Percentiles rank a stretch among this genome's conserved stretches.
phyloP scores from a whole-genome alignment of 495 filamentous ascomycete genomes.

The Cairneyella variabilis region DNA sequence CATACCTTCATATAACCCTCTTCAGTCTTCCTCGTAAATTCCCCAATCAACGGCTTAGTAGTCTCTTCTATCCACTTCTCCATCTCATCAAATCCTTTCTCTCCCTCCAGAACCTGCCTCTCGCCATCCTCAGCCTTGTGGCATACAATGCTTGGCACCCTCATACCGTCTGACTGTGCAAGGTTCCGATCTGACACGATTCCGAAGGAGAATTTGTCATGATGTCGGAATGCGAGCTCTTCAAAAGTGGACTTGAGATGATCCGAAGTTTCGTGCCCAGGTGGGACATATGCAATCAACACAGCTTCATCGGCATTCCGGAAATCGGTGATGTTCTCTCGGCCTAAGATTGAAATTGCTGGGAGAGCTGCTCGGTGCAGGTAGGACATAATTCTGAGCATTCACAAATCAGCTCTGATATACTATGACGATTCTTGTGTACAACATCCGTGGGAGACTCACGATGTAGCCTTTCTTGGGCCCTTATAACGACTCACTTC shows the following conservation, averaged over 20 bases:
- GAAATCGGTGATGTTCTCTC: constrained; percentile 30
- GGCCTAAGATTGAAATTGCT: constrained; percentile 27
- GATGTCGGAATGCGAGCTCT: constrained; percentile 31
- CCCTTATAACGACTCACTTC: constrained; percentile 36
- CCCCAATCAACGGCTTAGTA: constrained; percentile 35
- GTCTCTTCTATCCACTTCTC: constrained; percentile 35
- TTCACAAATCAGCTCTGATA: too few relatives aligned
- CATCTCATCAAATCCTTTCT: constrained; percentile 28
- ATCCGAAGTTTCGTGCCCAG: constrained; percentile 14
- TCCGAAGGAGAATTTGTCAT: constrained; percentile 40
- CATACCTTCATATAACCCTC: constrained; percentile 36
- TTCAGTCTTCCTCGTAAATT: constrained; percentile 42
- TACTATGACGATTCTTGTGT: too few relatives aligned
- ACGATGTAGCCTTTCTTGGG: constrained; percentile 34
- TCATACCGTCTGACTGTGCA: background rate
- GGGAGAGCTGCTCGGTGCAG: constrained; percentile 35
- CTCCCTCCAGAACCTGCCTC: constrained; percentile 30
- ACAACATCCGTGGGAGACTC: too few relatives aligned
- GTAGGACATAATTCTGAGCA: constrained; percentile 36
- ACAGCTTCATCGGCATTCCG: constrained; percentile 37
- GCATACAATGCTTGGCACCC: constrained; percentile 30
- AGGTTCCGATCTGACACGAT: constrained; percentile 19
- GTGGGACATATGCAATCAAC: constrained; percentile 35
- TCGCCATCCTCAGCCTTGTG: constrained; percentile 38
- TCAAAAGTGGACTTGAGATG: constrained; percentile 26